These are phyloP conservation scores for Gnetum montanum DNA, from an alignment of 75 land plant species.

Conservation along the genomic window DNA sequence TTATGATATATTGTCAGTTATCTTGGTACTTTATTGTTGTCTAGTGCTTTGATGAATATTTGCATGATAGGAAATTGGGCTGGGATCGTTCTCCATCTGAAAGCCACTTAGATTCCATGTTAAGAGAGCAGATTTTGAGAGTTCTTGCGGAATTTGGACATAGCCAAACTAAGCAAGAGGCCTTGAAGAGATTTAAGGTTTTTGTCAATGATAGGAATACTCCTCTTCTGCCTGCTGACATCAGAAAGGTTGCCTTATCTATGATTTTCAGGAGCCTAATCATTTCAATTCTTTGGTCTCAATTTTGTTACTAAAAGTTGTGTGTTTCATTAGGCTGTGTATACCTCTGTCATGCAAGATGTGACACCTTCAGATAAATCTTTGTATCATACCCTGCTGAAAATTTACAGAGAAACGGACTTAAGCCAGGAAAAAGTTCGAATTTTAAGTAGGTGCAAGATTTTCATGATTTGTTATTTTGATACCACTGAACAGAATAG, in stretches of 20 bases:
- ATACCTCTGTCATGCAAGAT: slow-evolving; percentile 73
- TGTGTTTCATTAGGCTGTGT: slow-evolving; percentile 60
- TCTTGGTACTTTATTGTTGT: no score
- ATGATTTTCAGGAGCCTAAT: not conserved
- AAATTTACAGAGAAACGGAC: slow-evolving; percentile 71
- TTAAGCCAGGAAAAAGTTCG: slow-evolving; percentile 85
- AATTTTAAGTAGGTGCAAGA: slow-evolving; percentile 44
- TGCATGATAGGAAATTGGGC: slow-evolving; percentile 82
- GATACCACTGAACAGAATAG: no score
- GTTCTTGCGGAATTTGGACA: slow-evolving; percentile 69
- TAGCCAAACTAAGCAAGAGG: slow-evolving; percentile 58
- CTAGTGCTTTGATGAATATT: no score
- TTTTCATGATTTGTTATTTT: not conserved
- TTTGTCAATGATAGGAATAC: slow-evolving; percentile 75
- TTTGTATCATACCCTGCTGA: slow-evolving; percentile 65
- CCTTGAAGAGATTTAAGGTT: slow-evolving; percentile 58
- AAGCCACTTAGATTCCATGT: slow-evolving; percentile 73
- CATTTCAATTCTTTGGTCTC: not conserved
- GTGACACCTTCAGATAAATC: slow-evolving; percentile 44
- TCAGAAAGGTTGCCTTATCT: slow-evolving; percentile 55
- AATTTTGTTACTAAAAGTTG: no score
- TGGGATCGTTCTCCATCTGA: slow-evolving; percentile 80
- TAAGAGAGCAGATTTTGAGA: slow-evolving; percentile 76
- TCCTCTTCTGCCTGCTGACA: slow-evolving; percentile 74
- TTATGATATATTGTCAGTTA: no score